Base-by-base conservation (phyloP, 2,329 filamentous ascomycete species). In the Verticillium klebahnii region DNA sequence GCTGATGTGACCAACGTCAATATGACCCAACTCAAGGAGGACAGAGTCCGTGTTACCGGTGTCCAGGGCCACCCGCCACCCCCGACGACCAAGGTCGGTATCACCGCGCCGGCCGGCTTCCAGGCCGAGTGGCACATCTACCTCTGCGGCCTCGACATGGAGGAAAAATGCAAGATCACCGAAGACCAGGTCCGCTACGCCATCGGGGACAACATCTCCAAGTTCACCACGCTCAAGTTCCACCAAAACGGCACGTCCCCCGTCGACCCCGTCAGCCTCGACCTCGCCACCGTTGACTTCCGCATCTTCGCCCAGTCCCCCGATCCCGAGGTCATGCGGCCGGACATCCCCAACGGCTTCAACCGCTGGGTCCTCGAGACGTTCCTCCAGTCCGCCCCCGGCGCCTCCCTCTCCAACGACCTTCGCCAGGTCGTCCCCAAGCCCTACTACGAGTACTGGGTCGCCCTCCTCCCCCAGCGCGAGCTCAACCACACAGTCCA, bases 141-240 rank as follows among this genome's bases (percentile, higher is more conserved):
- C 61, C 78, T 78, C 2, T 77, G 76, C 0, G 81, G 80, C 1
- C 84, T 84, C 63, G 80, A 72, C 1, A 81, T 78, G 0, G 65
- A 70, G 1, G 71, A 79, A 63, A 85, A 85, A 67, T 83, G 78
- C 68, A 76, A 80, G 52, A 69, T 84, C 0, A 71, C 79, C 29
- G 81, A 85, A 65, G 73, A 70, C 6, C 82, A 84, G 69, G 65
- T 84, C 12, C 73, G 76, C 1, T 71, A 73, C 60, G 75, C 75
- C 4, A 70, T 84, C 15, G 67, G 75, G n/a, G 69, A 77, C 2
- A 70, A 72, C 5, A 61, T 73, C 29, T 70, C 78, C 23, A 70
- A 77, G 37, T 75, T 83, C 55, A 78, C 83, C 60, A 69, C 81
- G 3, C 72, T 85, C n/a, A 81, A 85, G 40, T 84, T 85, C 59